Conservation (phyloP, 2,329 filamentous ascomycete species). For the Helotiales sp. region DNA sequence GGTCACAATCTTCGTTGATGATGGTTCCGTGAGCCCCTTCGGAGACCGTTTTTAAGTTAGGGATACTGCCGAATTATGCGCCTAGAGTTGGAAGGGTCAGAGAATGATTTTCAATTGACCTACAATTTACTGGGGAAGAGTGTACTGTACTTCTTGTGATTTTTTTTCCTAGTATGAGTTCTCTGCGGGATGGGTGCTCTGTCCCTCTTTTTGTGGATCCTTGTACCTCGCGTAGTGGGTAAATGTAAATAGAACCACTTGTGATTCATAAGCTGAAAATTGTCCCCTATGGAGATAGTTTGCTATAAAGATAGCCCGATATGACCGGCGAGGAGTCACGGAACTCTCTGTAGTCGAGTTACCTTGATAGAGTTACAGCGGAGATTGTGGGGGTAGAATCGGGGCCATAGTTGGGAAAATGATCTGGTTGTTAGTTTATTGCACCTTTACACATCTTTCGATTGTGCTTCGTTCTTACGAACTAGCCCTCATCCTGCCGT, state of each 20-base stretch:
- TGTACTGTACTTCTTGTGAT: background rate
- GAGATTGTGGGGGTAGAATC: no score
- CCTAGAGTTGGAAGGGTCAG: no score
- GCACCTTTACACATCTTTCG: no score
- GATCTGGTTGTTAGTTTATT: no score
- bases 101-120: background rate
- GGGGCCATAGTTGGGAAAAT: no score
- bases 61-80: background rate
- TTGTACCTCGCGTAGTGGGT: background rate
- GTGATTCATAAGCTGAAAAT: background rate
- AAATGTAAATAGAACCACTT: background rate
- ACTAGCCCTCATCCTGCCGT: no score
- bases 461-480: no score
- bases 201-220: background rate
- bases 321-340: background rate
- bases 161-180: no score
- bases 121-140: background rate
- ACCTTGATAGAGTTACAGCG: no score
- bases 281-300: background rate
- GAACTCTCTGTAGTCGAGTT: background rate
- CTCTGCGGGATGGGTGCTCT: background rate
- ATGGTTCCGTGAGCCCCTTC: constrained; percentile 22
- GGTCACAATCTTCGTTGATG: constrained; percentile 42
- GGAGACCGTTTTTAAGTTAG: background rate
- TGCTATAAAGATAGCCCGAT: no score